Conservation (phyloP, 768 basidiomycete species). For the Strobilomyces confusus region DNA sequence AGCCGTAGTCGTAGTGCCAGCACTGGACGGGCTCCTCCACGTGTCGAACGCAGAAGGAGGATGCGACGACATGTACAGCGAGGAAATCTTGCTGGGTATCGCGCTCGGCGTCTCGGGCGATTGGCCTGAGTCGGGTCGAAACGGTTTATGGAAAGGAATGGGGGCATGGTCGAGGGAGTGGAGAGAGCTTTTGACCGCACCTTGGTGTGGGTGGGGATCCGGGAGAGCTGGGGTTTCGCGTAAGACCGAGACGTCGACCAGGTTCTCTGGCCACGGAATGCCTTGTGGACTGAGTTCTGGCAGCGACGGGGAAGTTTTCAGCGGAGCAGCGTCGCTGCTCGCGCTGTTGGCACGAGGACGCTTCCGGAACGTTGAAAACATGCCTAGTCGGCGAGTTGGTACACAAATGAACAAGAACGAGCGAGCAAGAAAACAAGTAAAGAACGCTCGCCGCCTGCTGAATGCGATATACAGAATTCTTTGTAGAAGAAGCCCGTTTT, state of each 20-base stretch:
- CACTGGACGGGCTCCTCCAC: conserved; percentile 38
- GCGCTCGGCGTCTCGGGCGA: conserved; percentile 17
- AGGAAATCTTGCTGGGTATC: conserved; percentile 55
- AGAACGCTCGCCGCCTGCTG: conserved; percentile 19
- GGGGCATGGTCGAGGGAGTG: conserved; percentile 47
- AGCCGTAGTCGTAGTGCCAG: conserved; percentile 32
- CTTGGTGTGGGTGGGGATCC: conserved; percentile 45
- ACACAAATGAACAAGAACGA: conserved; percentile 23
- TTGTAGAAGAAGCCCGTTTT: conserved; percentile 17
- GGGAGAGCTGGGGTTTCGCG: conserved; percentile 37
- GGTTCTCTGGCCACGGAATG: conserved; percentile 81
- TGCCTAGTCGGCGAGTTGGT: conserved; percentile 29
- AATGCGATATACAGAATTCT: conserved; percentile 17
- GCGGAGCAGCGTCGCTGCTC: conserved; percentile 32
- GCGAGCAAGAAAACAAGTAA: conserved; percentile 23
- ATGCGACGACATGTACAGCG: conserved; percentile 59
- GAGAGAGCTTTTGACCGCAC: conserved; percentile 70
- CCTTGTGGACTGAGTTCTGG: conserved; percentile 73
- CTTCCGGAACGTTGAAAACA: conserved; percentile 71
- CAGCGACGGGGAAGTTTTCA: conserved; percentile 76
- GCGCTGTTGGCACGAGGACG: conserved; percentile 49
- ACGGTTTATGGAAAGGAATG: conserved; percentile 83
- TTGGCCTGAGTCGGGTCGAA: conserved; percentile 47
- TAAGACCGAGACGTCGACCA: conserved; percentile 69
- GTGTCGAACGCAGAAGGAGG: conserved; percentile 63